Evolutionary conservation across 2,329 filamentous ascomycete genomes (phyloP), one percentile per base, ranked within the genome.

Genomic region (Cladophialophora exuberans): DNA sequence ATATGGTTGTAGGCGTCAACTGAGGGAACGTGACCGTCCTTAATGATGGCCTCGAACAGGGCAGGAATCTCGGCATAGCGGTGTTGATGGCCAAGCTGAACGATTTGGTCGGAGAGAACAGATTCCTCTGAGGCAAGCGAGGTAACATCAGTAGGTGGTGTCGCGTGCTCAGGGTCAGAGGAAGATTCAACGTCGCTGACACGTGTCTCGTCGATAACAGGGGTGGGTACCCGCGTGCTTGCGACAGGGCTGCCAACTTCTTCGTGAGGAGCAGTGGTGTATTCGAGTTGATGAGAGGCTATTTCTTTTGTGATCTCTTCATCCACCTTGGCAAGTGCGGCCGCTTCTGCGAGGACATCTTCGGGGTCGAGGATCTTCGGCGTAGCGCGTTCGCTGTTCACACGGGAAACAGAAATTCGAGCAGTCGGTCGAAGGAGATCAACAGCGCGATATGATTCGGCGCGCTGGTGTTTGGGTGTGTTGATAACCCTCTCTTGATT

Each of bases 1-100:
- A 99, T 80, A 45, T 90, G 89, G 70, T 97, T 97, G 79, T 99
- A 99, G n/a, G 93, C 88, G 42, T 84, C 80, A 43, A 90, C 84
- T 5, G 88, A 89, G 30, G 94, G 94, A 67, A 85, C 85, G 58
- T 96, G 82, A 42, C 90, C 89, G 61, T 89, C 87, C 42, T 86
- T 85, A 60, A 97, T 81, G 85, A 97, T 90, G 23, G 86, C 83
- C 79, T 97, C 90, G 70, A 99, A 99, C 3, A 94, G 85, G 33
- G 86, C 85, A 0, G 93, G 93, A 41, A 99, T 94, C 70, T 97
- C 90, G 11, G 84, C 84, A 82, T 90, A 95, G 57, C 89, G 86
- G 52, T 84, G 81, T 64, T 83, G 77, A 51, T 86, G 79, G 4
- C 87, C 86, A 44, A 97, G 83, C 65, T 86, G 84, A 49, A 85